Evolutionary conservation across 306 rosid genomes (phyloP).

Genomic region (Astragalus membranaceus): DNA sequence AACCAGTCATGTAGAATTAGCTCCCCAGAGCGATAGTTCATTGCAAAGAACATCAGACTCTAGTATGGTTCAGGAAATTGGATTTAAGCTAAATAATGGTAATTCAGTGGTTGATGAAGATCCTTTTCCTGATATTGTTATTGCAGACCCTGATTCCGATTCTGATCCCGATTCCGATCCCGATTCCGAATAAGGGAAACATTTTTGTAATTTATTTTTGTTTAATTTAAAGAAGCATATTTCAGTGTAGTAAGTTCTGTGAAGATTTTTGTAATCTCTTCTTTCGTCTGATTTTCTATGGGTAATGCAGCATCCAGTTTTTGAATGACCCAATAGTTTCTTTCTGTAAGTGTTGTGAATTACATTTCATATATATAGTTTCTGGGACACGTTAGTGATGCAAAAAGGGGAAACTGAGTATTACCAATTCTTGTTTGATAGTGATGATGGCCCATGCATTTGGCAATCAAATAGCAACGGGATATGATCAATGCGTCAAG

Average conservation of each 20-base stretch:
- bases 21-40: conserved; percentile 9
- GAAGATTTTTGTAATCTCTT: neutral
- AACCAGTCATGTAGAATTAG: conserved; percentile 17
- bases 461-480: too few species aligned
- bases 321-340: neutral
- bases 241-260: neutral
- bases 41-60: conserved; percentile 18
- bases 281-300: neutral
- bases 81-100: conserved; percentile 12
- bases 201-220: neutral
- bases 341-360: neutral
- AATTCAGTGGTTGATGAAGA: conserved; percentile 29
- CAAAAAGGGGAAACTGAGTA: neutral
- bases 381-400: neutral
- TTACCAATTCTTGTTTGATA: too few species aligned
- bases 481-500: too few species aligned
- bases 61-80: conserved; percentile 11
- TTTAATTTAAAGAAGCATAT: neutral
- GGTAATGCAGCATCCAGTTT: conserved; percentile 8
- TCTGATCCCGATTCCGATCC: conserved; percentile 24
- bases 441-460: too few species aligned
- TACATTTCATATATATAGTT: neutral
- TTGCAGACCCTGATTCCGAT: conserved; percentile 66
- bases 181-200: conserved; percentile 34
- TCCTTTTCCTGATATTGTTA: conserved; percentile 65